phyloP scores from a whole-genome alignment of 768 basidiomycete species.

The Serendipita sp. region DNA sequence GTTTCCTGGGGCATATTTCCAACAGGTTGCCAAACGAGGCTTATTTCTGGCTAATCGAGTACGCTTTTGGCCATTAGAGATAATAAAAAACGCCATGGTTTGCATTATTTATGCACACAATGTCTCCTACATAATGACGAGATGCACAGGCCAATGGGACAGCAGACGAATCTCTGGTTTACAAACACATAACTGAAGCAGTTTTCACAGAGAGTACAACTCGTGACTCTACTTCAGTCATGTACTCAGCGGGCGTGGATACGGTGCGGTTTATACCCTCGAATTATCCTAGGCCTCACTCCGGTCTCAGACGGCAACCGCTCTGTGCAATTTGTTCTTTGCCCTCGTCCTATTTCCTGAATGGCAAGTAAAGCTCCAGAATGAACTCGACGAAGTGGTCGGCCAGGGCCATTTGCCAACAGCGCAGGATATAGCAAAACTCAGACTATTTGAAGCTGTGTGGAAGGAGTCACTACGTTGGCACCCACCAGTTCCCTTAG shows the following conservation, averaged over 20 bases:
- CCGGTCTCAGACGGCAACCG: conserved; percentile 10
- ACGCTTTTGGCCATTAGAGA: not conserved
- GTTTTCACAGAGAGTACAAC: not conserved
- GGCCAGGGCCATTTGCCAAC: conserved; percentile 22
- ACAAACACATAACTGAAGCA: not conserved
- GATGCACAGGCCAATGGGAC: not conserved
- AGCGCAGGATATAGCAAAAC: conserved; percentile 19
- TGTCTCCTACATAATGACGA: no score
- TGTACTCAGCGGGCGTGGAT: not conserved
- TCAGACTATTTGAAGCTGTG: conserved; percentile 26
- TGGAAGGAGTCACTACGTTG: conserved; percentile 23
- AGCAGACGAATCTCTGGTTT: not conserved
- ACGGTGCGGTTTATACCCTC: not conserved
- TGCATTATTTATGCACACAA: not conserved
- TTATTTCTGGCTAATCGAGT: not conserved
- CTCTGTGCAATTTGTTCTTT: conserved; percentile 9
- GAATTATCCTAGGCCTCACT: no score
- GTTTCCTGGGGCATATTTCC: conserved; percentile 55
- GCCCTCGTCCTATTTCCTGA: conserved; percentile 18
- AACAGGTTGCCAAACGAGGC: conserved; percentile 20
- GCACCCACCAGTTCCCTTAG: conserved; percentile 16
- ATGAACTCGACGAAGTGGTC: conserved; percentile 24
- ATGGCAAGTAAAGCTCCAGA: conserved; percentile 18
- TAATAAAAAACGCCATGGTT: not conserved
- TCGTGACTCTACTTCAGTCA: not conserved